Base-by-base conservation (phyloP, 169 alveolate species). In the Cryptosporidium xiaoi region DNA sequence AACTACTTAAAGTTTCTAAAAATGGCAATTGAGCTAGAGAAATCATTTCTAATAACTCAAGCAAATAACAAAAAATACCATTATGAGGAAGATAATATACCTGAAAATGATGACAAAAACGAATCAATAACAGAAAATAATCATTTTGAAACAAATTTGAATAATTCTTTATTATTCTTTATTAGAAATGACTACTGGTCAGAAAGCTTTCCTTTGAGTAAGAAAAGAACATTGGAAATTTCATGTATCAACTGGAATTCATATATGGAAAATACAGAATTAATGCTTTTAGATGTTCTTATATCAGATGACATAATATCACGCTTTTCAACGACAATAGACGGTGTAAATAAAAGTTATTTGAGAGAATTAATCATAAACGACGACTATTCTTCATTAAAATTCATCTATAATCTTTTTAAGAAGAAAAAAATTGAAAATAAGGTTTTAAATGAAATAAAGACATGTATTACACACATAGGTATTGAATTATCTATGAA, bases 251-350 rank as follows among this genome's bases (percentile, higher is more conserved):
- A 36, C 44, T 69, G 83, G 83, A 66, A 69, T n/a, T 10, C 24
- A 29, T 69, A 51, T 69, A 64, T 55, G 27, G 36, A 51, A 24
- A 29, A 53, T 2, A 64, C 27, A 40, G 83, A 69, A 36, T 34
- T 53, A 50, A 53, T 51, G 33, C 27, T 69, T 15, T 36, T 69
- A 20, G 83, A 69, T 1, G 55, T 69, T 31, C 68, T 69, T 44
- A 18, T 69, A 24, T 69, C 83, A 16, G 83, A 69, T 53, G 83
- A 69, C 15, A 31, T 69, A 1, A 51, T 69, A 29, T 51, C 20
- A 1, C 56, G 40, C 33, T 69, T 51, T 46, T 69, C 83, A 44
- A 69, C 13, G 27, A 69, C 2, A 12, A 69, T 50, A 34, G n/a
- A 69, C 6, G 51, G 83, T 18, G 27, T 2, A 0, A 40, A 8